These are phyloP conservation scores for Fagopyrum tataricum DNA, from an alignment of 148 eudicot genomes.

Conservation along the genomic window DNA sequence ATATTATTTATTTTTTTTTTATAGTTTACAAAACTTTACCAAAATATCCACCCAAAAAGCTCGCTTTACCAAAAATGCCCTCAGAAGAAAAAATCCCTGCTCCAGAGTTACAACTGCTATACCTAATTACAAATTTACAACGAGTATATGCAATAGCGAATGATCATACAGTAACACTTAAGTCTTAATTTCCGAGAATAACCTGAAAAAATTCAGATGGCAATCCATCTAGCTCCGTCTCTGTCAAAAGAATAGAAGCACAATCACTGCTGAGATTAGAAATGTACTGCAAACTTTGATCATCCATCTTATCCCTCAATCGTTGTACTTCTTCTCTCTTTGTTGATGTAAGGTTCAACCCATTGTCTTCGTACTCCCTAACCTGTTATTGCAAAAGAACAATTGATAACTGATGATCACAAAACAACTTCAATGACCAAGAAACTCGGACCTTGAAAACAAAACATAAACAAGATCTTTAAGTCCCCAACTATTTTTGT, in stretches of 20 bases:
- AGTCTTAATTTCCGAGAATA: conserved; percentile 6
- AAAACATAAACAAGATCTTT: not conserved
- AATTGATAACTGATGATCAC: conserved; percentile 29
- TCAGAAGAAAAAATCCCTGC: not conserved
- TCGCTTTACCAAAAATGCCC: no score
- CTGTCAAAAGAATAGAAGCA: conserved; percentile 48
- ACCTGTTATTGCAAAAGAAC: conserved; percentile 71
- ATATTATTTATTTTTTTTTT: no score
- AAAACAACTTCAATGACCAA: not conserved
- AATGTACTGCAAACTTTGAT: conserved; percentile 64
- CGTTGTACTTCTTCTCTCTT: conserved; percentile 84
- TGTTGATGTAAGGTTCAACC: conserved; percentile 65
- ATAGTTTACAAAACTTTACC: no score
- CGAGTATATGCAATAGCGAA: not conserved
- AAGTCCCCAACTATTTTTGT: not conserved
- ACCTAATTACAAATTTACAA: not conserved
- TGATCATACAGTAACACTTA: not conserved
- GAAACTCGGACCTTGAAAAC: not conserved
- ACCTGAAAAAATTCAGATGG: conserved; percentile 85
- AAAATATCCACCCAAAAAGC: no score
- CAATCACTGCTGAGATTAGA: conserved; percentile 65
- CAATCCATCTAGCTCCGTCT: conserved; percentile 73
- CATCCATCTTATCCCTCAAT: conserved; percentile 66
- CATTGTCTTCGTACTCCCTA: conserved; percentile 83
- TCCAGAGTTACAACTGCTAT: not conserved